Conservation (phyloP, 2,329 filamentous ascomycete species). For the Pseudogymnoascus sp. region DNA sequence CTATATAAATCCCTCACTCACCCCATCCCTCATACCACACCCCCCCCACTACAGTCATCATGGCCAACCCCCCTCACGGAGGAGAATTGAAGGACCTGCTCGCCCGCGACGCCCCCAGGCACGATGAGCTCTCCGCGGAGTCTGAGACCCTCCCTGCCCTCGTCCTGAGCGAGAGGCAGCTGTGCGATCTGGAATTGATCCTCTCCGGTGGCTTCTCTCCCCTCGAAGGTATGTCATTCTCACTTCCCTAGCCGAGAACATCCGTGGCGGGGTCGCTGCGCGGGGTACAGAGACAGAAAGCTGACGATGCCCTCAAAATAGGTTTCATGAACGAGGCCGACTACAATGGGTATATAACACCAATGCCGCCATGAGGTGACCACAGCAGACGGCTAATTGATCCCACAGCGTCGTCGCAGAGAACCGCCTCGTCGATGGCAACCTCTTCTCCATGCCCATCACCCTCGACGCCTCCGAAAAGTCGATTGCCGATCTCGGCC, state of each 20-base stretch:
- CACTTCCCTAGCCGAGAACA: not conserved
- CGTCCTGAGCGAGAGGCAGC: conserved; percentile 81
- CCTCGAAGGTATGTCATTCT: conserved; percentile 66
- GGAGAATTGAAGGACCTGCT: conserved; percentile 97
- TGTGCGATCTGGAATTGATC: conserved; percentile 95
- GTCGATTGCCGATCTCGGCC: conserved; percentile 62
- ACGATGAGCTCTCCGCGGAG: conserved; percentile 71
- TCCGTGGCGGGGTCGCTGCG: not conserved
- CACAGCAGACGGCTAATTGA: conserved; percentile 13
- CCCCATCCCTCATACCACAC: not conserved
- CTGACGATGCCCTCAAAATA: conserved; percentile 30
- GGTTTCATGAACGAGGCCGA: conserved; percentile 97
- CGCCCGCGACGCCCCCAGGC: conserved; percentile 79
- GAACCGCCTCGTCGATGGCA: conserved; percentile 77
- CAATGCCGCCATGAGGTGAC: not conserved
- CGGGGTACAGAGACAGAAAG: not conserved
- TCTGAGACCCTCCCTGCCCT: conserved; percentile 81
- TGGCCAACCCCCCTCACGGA: conserved; percentile 71
- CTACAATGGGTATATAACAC: conserved; percentile 69
- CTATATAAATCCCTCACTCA: not conserved
- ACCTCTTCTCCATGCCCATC: conserved; percentile 94
- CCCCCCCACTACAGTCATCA: conserved; percentile 30
- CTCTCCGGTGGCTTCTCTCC: conserved; percentile 97
- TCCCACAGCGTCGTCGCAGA: conserved; percentile 70
- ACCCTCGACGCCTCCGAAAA: conserved; percentile 76